These are phyloP conservation scores for Mycena galericulata DNA, from an alignment of 768 basidiomycete genomes.

Conservation along the genomic window DNA sequence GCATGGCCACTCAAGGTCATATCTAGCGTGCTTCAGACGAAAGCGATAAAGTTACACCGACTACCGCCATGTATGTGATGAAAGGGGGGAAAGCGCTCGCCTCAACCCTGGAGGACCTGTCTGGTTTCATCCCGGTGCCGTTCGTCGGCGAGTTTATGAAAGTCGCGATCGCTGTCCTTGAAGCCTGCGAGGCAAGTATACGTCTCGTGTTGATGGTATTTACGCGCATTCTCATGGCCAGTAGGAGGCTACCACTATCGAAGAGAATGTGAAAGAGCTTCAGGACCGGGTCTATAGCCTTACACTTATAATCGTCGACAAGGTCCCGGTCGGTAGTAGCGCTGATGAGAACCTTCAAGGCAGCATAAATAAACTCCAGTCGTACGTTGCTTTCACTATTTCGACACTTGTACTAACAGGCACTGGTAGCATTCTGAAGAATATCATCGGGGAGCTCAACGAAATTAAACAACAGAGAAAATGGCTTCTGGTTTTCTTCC, in stretches of 20 bases:
- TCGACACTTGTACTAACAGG: background rate
- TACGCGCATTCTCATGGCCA: background rate
- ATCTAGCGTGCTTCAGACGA: background rate
- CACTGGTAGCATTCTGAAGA: slow-evolving; percentile 1
- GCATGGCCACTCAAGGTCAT: background rate
- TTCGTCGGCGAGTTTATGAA: background rate
- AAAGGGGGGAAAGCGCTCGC: background rate
- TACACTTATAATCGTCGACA: background rate
- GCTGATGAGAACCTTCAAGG: background rate
- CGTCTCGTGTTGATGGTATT: background rate
- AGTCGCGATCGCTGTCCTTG: slow-evolving; percentile 17
- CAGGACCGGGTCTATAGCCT: background rate
- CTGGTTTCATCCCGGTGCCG: slow-evolving; percentile 4
- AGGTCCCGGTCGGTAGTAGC: background rate
- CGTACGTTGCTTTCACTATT: background rate
- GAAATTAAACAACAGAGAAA: slow-evolving; percentile 6
- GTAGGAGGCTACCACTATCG: slow-evolving; percentile 7
- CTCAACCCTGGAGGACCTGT: background rate
- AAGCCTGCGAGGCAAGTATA: slow-evolving; percentile 13
- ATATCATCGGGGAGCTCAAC: slow-evolving; percentile 1
- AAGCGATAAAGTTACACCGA: background rate
- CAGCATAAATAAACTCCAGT: slow-evolving; percentile 1
- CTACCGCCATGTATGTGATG: background rate
- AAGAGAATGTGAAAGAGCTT: slow-evolving; percentile 9
- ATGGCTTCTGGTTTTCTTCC: slow-evolving; percentile 6